phyloP scores from a whole-genome alignment of 2,329 filamentous ascomycete genomes.

The Pseudogymnoascus verrucosus region DNA sequence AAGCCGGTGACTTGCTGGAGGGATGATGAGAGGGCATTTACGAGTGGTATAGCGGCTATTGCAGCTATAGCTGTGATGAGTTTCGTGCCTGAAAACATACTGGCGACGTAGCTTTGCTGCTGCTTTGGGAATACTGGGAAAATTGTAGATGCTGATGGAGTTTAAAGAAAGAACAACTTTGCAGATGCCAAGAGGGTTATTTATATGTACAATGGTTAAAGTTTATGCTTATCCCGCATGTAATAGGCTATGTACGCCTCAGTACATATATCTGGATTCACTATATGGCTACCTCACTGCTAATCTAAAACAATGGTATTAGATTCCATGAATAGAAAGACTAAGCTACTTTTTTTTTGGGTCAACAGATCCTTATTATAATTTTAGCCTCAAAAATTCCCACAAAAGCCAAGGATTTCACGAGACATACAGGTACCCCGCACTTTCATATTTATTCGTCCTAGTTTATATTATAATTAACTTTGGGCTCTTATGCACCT shows the following conservation, averaged over 20 bases:
- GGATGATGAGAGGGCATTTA: background rate
- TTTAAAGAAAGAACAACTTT: background rate
- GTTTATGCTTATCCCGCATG: background rate
- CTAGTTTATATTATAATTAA: background rate
- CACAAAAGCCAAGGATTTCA: background rate
- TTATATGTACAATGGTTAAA: background rate
- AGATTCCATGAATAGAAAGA: background rate
- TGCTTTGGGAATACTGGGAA: background rate
- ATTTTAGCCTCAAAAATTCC: background rate
- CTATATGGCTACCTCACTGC: background rate
- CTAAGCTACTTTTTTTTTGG: background rate
- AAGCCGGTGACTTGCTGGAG: background rate
- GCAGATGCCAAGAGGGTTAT: background rate
- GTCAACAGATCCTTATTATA: background rate
- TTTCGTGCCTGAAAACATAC: background rate
- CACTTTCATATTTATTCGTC: background rate
- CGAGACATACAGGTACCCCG: background rate
- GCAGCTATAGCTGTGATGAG: background rate
- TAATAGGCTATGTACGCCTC: background rate
- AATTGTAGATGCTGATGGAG: background rate
- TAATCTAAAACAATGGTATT: background rate
- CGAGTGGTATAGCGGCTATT: background rate
- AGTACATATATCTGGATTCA: background rate
- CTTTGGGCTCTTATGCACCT: background rate
- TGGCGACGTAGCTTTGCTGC: background rate